These are phyloP conservation scores for Porcisia hertigi DNA, from an alignment of 208 protist species.

Conservation along the genomic window DNA sequence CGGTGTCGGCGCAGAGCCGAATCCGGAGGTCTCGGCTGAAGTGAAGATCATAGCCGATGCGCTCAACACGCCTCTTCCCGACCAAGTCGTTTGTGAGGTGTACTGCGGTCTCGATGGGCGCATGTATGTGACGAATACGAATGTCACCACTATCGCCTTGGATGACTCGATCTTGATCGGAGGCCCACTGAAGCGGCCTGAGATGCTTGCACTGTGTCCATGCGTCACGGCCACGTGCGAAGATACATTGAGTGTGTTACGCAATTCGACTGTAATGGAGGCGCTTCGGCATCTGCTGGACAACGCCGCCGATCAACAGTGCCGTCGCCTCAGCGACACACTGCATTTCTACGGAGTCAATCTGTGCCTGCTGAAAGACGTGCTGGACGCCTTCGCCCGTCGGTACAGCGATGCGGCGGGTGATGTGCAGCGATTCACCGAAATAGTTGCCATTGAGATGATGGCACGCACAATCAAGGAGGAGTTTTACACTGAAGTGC, in stretches of 20 bases:
- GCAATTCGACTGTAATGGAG: constrained; percentile 38
- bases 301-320: constrained; percentile 20
- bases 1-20: constrained; percentile 11
- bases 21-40: constrained; percentile 68
- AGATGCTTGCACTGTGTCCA: constrained; percentile 65
- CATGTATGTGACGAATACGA: constrained; percentile 80
- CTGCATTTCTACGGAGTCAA: constrained; percentile 76
- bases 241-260: constrained; percentile 58
- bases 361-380: constrained; percentile 73
- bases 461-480: constrained; percentile 76
- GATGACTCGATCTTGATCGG: constrained; percentile 47
- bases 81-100: constrained; percentile 59
- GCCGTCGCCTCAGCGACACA: constrained; percentile 18
- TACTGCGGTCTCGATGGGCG: constrained; percentile 79
- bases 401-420: constrained; percentile 3
- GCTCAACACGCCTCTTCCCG: constrained; percentile 65
- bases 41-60: constrained; percentile 71
- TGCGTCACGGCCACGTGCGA: constrained; percentile 52
- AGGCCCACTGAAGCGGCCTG: constrained; percentile 78
- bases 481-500: constrained; percentile 80
- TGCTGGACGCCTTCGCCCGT: constrained; percentile 32
- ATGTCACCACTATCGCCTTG: constrained; percentile 72
- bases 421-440: constrained; percentile 26
- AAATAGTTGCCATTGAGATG: constrained; percentile 64
- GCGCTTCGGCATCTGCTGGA: constrained; percentile 34